Conservation (phyloP, 2,329 filamentous ascomycete genomes). For the Thielaviopsis ethacetica region DNA sequence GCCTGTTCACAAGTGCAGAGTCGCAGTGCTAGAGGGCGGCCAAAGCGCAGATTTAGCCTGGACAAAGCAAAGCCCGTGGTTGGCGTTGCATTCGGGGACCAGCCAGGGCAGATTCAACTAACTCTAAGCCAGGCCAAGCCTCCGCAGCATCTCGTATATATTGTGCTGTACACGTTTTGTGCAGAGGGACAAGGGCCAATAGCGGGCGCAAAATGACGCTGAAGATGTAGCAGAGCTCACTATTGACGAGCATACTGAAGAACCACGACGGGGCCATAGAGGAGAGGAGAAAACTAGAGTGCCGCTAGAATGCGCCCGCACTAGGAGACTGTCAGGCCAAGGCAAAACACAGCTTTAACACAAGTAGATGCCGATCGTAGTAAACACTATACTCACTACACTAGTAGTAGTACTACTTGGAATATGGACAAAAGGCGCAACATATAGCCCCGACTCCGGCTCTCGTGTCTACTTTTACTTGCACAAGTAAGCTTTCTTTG, state of each 20-base stretch:
- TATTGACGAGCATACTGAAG: neutral
- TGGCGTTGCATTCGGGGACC: no score
- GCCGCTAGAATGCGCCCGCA: neutral
- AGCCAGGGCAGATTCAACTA: no score
- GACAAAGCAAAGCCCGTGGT: neutral
- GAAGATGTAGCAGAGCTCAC: neutral
- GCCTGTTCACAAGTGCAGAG: neutral
- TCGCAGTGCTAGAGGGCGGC: no score
- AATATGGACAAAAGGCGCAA: neutral
- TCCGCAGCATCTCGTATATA: no score
- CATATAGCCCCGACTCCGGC: neutral
- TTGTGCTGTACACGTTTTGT: no score
- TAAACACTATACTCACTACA: no score
- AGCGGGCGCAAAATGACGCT: neutral
- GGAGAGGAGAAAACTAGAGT: neutral
- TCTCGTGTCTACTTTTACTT: neutral
- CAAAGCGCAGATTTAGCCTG: neutral
- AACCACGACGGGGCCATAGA: neutral
- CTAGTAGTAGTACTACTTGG: no score
- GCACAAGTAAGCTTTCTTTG: no score
- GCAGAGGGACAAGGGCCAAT: neutral
- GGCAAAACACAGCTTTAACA: neutral
- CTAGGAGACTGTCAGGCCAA: neutral
- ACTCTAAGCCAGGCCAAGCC: no score
- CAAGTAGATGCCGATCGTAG: neutral